Base-by-base conservation (phyloP, 805 yeast species). In the Yarrowia sp. region DNA sequence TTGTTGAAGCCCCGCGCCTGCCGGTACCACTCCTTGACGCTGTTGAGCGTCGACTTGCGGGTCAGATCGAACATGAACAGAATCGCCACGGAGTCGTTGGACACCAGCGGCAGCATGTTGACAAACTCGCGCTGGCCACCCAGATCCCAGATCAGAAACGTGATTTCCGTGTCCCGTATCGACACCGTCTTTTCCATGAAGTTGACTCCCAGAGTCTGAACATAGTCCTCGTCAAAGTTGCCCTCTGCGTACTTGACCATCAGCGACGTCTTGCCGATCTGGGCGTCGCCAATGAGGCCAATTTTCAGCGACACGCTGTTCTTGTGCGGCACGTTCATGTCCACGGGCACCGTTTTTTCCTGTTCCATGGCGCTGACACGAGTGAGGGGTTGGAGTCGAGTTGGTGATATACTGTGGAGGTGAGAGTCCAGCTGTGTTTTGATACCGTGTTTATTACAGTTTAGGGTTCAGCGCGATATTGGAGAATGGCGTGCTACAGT, bases 231-330 rank as follows among this genome's bases (percentile, higher is more conserved):
- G 75, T 92, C 96, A 76, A 90, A 94, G 40, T 90, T 86, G 67
- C 96, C 96, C 75, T 94, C 97, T n/a, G 94, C 97, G 76, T 93
- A 94, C 75, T 94, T 92, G 30, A 93, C 97, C 98, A 94, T 93
- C 69, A 94, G 79, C 7, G 98, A 91, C 0, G 99, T 94, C 75
- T 94, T 94, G 6, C 99, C 99, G 7, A 93, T 92, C 74, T 92
- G 96, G 1, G 97, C 96, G 77, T 94, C 98, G 7, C 99, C 99
- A 61, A 94, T 86, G 56, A 94, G 85, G 2, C 98, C 98, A 19
- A 94, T 92, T 74, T 94, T 95, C 58, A 94, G 74, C 42, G 78
- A 76, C 53, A 78, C 76, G 39, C 71, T 61, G 63, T 72, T 70
- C 68, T 74, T 75, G 70, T 74, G 73, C 30, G 73, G 73, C 36